phyloP scores from a whole-genome alignment of 345 rosid genomes.

The Carallia brachiata region DNA sequence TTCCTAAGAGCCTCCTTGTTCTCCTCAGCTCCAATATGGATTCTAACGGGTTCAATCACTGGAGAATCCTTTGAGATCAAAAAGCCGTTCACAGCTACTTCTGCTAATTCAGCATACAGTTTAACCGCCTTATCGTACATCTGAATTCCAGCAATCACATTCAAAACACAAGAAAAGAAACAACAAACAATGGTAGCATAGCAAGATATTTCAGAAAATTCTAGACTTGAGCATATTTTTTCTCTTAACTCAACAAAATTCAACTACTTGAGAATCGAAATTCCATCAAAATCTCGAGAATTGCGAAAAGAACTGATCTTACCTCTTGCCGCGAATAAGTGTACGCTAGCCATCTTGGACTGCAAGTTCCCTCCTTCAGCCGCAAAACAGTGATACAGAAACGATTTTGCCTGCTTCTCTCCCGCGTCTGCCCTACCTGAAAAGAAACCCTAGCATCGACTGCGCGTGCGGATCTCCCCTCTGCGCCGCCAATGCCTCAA shows the following conservation, averaged over 20 bases:
- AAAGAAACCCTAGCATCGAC: slow-evolving; percentile 68
- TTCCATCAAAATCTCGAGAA: not conserved
- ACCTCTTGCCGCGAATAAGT: slow-evolving; percentile 87
- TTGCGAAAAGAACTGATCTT: slow-evolving; percentile 23
- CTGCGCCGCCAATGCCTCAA: slow-evolving; percentile 47
- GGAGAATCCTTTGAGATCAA: slow-evolving; percentile 89
- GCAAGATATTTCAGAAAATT: too few species aligned
- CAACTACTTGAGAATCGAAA: not conserved
- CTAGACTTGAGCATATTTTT: too few species aligned
- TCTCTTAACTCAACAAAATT: not conserved
- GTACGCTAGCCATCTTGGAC: slow-evolving; percentile 90
- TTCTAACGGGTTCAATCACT: slow-evolving; percentile 81
- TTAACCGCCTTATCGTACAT: slow-evolving; percentile 82
- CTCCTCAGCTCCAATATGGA: slow-evolving; percentile 93
- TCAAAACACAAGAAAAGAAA: slow-evolving; percentile 6
- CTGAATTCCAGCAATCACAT: slow-evolving; percentile 37
- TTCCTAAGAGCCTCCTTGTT: slow-evolving; percentile 89
- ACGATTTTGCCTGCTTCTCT: slow-evolving; percentile 70
- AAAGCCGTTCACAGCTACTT: slow-evolving; percentile 85
- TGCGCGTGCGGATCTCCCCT: slow-evolving; percentile 74
- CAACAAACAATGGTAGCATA: not conserved
- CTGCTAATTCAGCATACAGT: slow-evolving; percentile 85
- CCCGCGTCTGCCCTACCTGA: slow-evolving; percentile 71
- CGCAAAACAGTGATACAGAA: slow-evolving; percentile 75
- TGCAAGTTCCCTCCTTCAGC: slow-evolving; percentile 75